Evolutionary conservation across 164 flowering plant genomes (phyloP).

Genomic region (Tetrastigma voinierianum): DNA sequence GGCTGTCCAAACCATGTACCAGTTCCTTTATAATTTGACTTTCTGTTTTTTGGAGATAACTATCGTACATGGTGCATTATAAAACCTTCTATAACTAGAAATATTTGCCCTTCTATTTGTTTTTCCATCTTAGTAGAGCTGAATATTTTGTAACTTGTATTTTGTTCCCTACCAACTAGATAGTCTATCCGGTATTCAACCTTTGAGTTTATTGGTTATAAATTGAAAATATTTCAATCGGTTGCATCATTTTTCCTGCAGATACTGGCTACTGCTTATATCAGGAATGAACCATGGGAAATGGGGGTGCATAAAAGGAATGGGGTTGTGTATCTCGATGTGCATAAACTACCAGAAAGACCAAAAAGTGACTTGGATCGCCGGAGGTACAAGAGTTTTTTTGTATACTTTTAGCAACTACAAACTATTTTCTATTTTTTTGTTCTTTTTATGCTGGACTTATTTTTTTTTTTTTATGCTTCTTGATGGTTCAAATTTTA

Average conservation of each 20-base stretch:
- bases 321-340: conserved; percentile 97
- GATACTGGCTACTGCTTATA: conserved; percentile 92
- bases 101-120: too few species aligned
- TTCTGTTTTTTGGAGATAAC: too few species aligned
- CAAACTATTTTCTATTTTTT: not conserved
- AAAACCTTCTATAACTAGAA: too few species aligned
- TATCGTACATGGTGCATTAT: too few species aligned
- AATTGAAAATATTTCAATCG: not conserved
- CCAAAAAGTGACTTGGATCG: conserved; percentile 83
- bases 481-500: too few species aligned
- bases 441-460: not conserved
- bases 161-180: too few species aligned
- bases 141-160: conserved; percentile 14
- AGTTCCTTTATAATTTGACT: not conserved
- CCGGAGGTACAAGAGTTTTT: conserved; percentile 52
- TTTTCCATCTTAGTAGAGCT: too few species aligned
- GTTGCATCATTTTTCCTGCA: conserved; percentile 21
- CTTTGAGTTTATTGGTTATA: not conserved
- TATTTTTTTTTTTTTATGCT: too few species aligned
- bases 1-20: not conserved
- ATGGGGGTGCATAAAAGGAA: conserved; percentile 99
- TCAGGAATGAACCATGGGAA: conserved; percentile 92
- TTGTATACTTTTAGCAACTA: not conserved
- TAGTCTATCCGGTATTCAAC: too few species aligned
- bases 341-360: conserved; percentile 92